Evolutionary conservation across 768 basidiomycete genomes (phyloP), one percentile per base, ranked within the genome.

Genomic region (Boletus pseudo-olivaceus): DNA sequence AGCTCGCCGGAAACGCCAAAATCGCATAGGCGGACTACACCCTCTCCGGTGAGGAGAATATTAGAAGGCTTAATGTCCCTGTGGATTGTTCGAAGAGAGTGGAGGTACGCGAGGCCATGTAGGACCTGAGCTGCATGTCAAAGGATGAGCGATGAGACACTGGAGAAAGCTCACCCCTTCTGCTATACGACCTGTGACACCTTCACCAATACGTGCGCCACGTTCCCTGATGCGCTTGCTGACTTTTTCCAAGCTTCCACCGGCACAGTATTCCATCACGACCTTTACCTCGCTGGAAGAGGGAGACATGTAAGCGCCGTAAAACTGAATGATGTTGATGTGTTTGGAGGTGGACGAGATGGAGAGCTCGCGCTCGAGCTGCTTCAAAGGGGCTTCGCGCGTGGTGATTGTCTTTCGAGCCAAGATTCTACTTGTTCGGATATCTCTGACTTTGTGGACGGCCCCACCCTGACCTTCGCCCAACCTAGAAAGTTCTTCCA

Each of bases 1-100:
- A 99, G 80, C 72, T 97, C 92, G 39, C 96, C 97, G 27, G 96
- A 98, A 19, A 98, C 97, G 32, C 97, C 97, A 67, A 99, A 99
- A 73, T 99, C 97, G 69, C 82, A 87, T 4, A 99, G 79, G 70
- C 94, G 97, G 67, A 98, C 86, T 44, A 93, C 73, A 30, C 97
- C 97, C 65, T 93, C 87, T 44, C 82, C 81, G 35, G 93, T 92
- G 55, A 98, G 77, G 43, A 99, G 83, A 51, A 98, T 83, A 69
- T 96, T 96, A 19, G 93, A 90, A 20, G 93, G 93, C 66, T 95
- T 96, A 72, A 96, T 93, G 69, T 96, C 93, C 66, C 97, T 82
- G 70, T 99, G 97, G 58, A 99, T 98, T 44, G 94, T 95, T 67
- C 85, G 86, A 73, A 82, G 87, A 43, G 86, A 81, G 71, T 98